Conservation (phyloP, 225 moss, liverwort and hornwort genomes). For the Straminergon stramineum region DNA sequence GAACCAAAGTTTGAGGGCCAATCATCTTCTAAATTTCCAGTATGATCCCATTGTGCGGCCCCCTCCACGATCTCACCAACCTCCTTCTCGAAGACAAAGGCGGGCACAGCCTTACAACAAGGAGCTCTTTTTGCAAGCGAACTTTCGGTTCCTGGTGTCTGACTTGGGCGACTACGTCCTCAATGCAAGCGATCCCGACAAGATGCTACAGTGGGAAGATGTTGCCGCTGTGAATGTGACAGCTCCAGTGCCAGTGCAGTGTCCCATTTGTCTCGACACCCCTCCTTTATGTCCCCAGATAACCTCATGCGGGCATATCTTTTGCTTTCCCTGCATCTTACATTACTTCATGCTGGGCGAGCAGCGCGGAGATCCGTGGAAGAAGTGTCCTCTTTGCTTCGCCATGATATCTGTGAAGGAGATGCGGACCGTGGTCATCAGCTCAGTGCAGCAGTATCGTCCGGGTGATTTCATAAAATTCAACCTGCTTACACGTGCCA, state of each 20-base stretch:
- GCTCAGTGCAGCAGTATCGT: slow-evolving; percentile 53
- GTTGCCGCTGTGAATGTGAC: slow-evolving; percentile 85
- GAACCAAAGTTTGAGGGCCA: slow-evolving; percentile 67
- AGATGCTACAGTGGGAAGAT: slow-evolving; percentile 99
- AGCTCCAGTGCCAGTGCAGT: slow-evolving; percentile 83
- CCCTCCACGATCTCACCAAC: slow-evolving; percentile 48
- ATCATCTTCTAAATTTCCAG: slow-evolving; percentile 88
- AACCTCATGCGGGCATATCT: slow-evolving; percentile 93
- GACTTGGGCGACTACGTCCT: slow-evolving; percentile 84
- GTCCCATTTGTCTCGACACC: slow-evolving; percentile 86
- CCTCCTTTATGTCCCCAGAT: slow-evolving; percentile 92
- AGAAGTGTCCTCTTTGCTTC: slow-evolving; percentile 97
- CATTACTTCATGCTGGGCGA: slow-evolving; percentile 86
- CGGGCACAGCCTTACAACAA: slow-evolving; percentile 84
- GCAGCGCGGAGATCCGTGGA: slow-evolving; percentile 64
- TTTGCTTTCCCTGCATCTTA: slow-evolving; percentile 90
- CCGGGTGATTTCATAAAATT: slow-evolving; percentile 60
- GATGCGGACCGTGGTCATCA: slow-evolving; percentile 77
- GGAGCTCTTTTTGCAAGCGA: slow-evolving; percentile 95
- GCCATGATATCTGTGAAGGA: slow-evolving; percentile 91
- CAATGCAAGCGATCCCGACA: slow-evolving; percentile 92
- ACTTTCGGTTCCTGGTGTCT: slow-evolving; percentile 92
- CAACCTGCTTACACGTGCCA: slow-evolving; percentile 72
- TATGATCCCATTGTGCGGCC: slow-evolving; percentile 83
- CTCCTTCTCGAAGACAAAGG: slow-evolving; percentile 44